Conservation (phyloP, 257 asterid genomes). For the Solanum bulbocastanum region DNA sequence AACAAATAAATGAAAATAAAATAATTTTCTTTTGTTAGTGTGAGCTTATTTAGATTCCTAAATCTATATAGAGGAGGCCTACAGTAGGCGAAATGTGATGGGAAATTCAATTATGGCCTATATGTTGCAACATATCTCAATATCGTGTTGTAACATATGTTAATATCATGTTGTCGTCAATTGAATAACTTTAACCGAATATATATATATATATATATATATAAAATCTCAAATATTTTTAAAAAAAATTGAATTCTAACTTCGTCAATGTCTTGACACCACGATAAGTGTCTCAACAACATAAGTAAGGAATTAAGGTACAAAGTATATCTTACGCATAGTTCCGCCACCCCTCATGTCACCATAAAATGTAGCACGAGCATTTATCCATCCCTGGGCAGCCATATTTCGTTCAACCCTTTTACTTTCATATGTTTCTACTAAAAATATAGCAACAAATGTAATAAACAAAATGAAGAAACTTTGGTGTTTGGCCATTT, state of each 20-base stretch:
- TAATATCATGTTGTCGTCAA: background rate
- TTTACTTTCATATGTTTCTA: background rate
- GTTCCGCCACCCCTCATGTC: background rate
- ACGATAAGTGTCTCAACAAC: background rate
- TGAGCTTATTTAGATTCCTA: no score
- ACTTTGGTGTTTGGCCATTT: background rate
- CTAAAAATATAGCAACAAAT: background rate
- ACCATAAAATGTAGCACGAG: slow-evolving; percentile 4
- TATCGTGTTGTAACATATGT: no score
- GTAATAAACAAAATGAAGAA: background rate
- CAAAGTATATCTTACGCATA: background rate
- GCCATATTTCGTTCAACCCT: background rate
- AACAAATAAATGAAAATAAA: no score
- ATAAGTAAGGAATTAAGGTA: background rate
- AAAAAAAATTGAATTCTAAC: accelerated
- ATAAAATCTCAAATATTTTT: no score
- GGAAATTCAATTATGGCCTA: background rate
- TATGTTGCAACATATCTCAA: background rate
- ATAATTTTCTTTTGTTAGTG: background rate
- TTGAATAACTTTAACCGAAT: background rate
- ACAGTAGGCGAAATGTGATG: background rate
- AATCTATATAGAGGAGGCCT: no score
- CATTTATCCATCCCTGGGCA: background rate
- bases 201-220: background rate
- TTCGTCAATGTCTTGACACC: accelerated